A percentile compares a stretch with the other conserved stretches of the same genome.
Evolutionary conservation across 2,329 filamentous ascomycete genomes (phyloP).

Genomic region (Cladophialophora yegresii): DNA sequence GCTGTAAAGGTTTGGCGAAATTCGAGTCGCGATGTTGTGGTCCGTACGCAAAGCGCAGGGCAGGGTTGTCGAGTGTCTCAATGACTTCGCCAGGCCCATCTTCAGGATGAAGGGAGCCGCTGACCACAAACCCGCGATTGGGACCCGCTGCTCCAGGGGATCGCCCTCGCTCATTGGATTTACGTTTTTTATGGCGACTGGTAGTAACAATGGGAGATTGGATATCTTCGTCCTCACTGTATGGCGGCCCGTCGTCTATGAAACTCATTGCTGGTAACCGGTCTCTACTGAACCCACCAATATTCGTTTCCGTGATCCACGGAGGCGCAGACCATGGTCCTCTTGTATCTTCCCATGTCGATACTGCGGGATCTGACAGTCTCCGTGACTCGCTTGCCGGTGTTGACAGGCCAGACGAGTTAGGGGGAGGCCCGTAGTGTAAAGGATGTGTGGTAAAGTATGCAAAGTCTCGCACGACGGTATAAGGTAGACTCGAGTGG

Average conservation of each 20-base stretch:
- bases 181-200: slow-evolving; percentile 82
- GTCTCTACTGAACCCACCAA: slow-evolving; percentile 58
- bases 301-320: slow-evolving; percentile 40
- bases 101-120: slow-evolving; percentile 65
- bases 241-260: slow-evolving; percentile 78
- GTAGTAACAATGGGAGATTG: slow-evolving; percentile 85
- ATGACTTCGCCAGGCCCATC: slow-evolving; percentile 78
- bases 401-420: slow-evolving; percentile 78
- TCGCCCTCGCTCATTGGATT: slow-evolving; percentile 59
- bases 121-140: slow-evolving; percentile 68
- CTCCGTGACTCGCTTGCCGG: slow-evolving; percentile 77
- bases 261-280: slow-evolving; percentile 78
- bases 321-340: slow-evolving; percentile 57
- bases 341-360: slow-evolving; percentile 70
- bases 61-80: slow-evolving; percentile 64
- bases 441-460: slow-evolving; percentile 80
- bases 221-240: slow-evolving; percentile 92
- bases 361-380: slow-evolving; percentile 77
- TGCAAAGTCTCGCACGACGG: slow-evolving; percentile 94
- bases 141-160: slow-evolving; percentile 55
- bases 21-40: slow-evolving; percentile 59
- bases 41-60: slow-evolving; percentile 54
- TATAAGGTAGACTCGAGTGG: slow-evolving; percentile 81
- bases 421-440: slow-evolving; percentile 88
- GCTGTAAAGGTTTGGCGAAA: slow-evolving; percentile 52